Conservation (phyloP, 1,284 basidiomycete genomes). For the Paramarasmius palmivorus region DNA sequence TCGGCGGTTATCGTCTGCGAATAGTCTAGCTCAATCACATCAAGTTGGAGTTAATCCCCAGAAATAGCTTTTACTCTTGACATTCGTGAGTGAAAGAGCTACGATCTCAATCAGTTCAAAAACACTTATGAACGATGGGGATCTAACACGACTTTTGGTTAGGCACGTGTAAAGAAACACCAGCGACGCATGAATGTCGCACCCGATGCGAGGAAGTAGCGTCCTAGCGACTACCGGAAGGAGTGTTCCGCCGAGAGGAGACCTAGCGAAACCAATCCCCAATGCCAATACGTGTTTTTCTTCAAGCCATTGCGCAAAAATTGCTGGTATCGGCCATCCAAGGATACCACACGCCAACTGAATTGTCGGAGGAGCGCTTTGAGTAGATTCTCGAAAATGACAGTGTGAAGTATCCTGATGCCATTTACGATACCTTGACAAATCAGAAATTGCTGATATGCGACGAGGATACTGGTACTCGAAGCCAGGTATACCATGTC, state of each 20-base stretch:
- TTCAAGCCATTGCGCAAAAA: conserved; percentile 1
- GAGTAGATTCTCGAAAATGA: not conserved
- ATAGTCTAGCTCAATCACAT: not conserved
- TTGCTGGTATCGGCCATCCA: not conserved
- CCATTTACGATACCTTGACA: conserved; percentile 55
- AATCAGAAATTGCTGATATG: conserved; percentile 62
- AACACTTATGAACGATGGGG: not conserved
- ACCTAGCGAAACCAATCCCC: not conserved
- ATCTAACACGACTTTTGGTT: not conserved
- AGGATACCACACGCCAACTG: not conserved
- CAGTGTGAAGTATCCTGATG: conserved; percentile 28
- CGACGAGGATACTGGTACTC: conserved; percentile 45
- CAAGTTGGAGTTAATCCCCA: not conserved
- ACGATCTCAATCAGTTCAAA: not conserved
- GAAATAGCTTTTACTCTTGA: not conserved
- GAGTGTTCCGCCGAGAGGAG: not conserved
- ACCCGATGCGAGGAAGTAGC: not conserved
- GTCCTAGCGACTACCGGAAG: not conserved
- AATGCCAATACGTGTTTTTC: not conserved
- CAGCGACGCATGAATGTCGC: not conserved
- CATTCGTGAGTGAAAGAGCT: not conserved
- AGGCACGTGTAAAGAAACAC: too few relatives aligned
- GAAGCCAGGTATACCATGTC: conserved; percentile 57
- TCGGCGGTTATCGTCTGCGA: not conserved
- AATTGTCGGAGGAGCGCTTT: not conserved